These are phyloP conservation scores for Leccinellum luteum DNA, from an alignment of 768 basidiomycete genomes.

Conservation along the genomic window DNA sequence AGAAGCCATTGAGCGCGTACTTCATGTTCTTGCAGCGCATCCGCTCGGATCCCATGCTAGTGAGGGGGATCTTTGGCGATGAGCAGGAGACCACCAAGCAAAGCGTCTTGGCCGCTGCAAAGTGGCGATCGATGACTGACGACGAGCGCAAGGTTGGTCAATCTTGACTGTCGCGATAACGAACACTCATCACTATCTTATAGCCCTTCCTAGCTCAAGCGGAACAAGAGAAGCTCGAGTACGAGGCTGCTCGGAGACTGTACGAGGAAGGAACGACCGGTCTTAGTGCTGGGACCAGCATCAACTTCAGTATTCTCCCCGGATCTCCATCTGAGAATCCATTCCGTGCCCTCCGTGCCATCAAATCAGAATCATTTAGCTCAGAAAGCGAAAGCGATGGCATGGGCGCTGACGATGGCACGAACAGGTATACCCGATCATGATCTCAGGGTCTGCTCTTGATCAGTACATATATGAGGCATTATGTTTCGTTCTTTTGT, in stretches of 20 bases:
- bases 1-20: slow-evolving; percentile 92
- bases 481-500: slow-evolving; percentile 25
- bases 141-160: slow-evolving; percentile 82
- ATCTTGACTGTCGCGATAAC: slow-evolving; percentile 1
- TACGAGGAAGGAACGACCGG: slow-evolving; percentile 83
- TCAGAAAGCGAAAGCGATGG: slow-evolving; percentile 72
- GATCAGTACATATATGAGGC: slow-evolving; percentile 5
- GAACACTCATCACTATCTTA: slow-evolving; percentile 15
- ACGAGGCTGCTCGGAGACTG: slow-evolving; percentile 78
- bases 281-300: slow-evolving; percentile 62
- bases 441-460: slow-evolving; percentile 26
- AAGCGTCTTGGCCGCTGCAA: slow-evolving; percentile 88
- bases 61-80: slow-evolving; percentile 78
- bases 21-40: slow-evolving; percentile 95
- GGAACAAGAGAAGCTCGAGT: slow-evolving; percentile 93
- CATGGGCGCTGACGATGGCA: slow-evolving; percentile 48
- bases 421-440: slow-evolving; percentile 37
- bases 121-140: slow-evolving; percentile 92
- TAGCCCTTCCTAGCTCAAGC: slow-evolving; percentile 93
- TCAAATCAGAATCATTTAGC: slow-evolving; percentile 61
- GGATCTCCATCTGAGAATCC: slow-evolving; percentile 54
- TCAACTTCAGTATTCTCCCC: slow-evolving; percentile 81
- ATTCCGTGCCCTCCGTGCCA: slow-evolving; percentile 40
- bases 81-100: slow-evolving; percentile 94
- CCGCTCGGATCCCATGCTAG: slow-evolving; percentile 72